Evolutionary conservation across 495 filamentous ascomycete species (phyloP).

Genomic region (Symbiotaphrina buchneri): DNA sequence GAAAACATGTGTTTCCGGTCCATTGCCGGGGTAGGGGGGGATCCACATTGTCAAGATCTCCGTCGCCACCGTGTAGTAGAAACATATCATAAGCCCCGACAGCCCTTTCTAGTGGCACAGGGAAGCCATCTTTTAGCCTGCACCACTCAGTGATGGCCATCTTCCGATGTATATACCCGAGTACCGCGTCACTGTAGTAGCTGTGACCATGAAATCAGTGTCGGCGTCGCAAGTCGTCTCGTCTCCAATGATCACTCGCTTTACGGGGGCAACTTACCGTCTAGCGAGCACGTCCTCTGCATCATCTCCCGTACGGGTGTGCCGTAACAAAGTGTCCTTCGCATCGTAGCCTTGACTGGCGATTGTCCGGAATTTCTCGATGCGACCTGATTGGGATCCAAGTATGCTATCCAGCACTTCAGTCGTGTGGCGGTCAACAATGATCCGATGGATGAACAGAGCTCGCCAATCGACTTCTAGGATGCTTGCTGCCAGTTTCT

Average conservation of each 20-base stretch:
- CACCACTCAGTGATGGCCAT: conserved; percentile 60
- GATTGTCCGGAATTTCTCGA: conserved; percentile 44
- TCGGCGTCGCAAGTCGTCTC: no score
- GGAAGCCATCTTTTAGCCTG: conserved; percentile 23
- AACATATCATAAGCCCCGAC: conserved; percentile 77
- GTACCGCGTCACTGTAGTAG: conserved; percentile 47
- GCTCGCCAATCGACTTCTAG: conserved; percentile 53
- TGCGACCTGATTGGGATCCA: conserved; percentile 37
- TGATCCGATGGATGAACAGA: conserved; percentile 38
- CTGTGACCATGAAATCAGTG: no score
- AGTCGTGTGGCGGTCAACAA: conserved; percentile 28
- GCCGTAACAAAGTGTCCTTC: conserved; percentile 58
- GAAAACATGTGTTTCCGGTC: no score
- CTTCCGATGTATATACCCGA: conserved; percentile 62
- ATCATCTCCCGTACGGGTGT: conserved; percentile 32
- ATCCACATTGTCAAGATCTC: conserved; percentile 51
- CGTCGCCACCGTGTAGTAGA: conserved; percentile 41
- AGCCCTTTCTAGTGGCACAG: conserved; percentile 44
- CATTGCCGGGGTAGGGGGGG: not conserved
- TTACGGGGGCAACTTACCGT: conserved; percentile 32
- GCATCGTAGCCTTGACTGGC: conserved; percentile 60
- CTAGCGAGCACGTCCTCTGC: conserved; percentile 59
- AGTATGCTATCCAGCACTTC: conserved; percentile 47
- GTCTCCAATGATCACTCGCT: no score
- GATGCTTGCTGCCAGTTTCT: conserved; percentile 25